A percentile compares a stretch with the other conserved stretches of the same genome.
Evolutionary conservation across 805 yeast species (phyloP).

Genomic region (Lipomyces mesembrius): DNA sequence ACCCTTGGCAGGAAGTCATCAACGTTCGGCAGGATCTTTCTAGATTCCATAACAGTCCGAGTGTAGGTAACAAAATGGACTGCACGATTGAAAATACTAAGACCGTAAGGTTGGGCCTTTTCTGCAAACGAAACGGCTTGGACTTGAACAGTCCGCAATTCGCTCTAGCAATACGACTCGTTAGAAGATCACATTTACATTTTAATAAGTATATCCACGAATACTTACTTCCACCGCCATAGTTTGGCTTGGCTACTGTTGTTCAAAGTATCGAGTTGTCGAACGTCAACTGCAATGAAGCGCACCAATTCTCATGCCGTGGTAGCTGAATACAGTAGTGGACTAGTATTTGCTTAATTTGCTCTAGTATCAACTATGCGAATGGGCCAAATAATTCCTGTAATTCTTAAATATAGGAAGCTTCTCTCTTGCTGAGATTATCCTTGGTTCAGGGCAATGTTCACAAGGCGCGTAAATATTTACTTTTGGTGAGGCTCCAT

Average conservation of each 20-base stretch:
- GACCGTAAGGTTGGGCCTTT: not conserved
- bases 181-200: not conserved
- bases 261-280: not conserved
- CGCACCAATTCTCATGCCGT: not conserved
- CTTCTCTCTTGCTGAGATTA: not conserved
- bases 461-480: not conserved
- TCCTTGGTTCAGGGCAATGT: not conserved
- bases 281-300: not conserved
- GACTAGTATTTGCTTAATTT: not conserved
- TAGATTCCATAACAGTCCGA: slow-evolving; percentile 16
- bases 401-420: no score
- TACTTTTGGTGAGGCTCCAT: not conserved
- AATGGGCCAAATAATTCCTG: not conserved
- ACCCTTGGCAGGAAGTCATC: slow-evolving; percentile 19
- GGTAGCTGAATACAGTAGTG: not conserved
- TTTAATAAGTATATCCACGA: not conserved
- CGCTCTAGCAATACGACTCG: not conserved
- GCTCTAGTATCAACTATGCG: not conserved
- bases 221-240: slow-evolving; percentile 2
- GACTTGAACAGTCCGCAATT: slow-evolving; percentile 1
- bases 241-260: not conserved
- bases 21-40: not conserved
- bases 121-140: not conserved
- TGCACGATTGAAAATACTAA: slow-evolving; percentile 11
- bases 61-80: slow-evolving; percentile 19